Evolutionary conservation across 164 flowering plant genomes (phyloP).

Genomic region (Magnolia changhungtana): DNA sequence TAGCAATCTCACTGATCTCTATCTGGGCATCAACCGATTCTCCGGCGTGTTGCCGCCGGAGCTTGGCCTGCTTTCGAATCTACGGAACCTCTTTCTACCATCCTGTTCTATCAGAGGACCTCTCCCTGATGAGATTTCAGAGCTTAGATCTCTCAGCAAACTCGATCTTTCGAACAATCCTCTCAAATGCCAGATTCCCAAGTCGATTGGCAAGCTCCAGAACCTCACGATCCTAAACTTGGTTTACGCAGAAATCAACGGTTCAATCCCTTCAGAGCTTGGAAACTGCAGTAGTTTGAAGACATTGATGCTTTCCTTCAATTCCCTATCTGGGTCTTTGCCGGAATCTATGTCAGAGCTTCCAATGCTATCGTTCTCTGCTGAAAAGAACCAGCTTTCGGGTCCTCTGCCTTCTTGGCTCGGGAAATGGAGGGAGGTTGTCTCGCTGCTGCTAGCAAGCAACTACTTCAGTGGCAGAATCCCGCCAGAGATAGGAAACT

Average conservation of each 20-base stretch:
- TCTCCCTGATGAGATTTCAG: constrained; percentile 55
- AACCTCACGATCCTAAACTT: constrained; percentile 77
- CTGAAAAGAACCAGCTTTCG: constrained; percentile 58
- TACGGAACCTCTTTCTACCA: constrained; percentile 88
- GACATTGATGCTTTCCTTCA: constrained; percentile 73
- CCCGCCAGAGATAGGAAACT: constrained; percentile 69
- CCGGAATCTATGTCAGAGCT: constrained; percentile 67
- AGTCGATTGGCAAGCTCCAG: constrained; percentile 72
- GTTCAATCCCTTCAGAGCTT: constrained; percentile 59
- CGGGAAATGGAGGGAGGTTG: constrained; percentile 79
- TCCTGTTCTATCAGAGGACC: constrained; percentile 73
- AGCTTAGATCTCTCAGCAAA: constrained; percentile 67
- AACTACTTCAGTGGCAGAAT: constrained; percentile 71
- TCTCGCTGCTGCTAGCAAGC: constrained; percentile 86
- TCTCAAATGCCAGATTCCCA: constrained; percentile 82
- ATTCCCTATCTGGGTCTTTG: constrained; percentile 71
- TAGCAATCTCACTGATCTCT: constrained; percentile 71
- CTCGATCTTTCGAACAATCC: constrained; percentile 84
- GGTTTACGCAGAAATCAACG: constrained; percentile 94
- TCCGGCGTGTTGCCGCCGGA: constrained; percentile 59
- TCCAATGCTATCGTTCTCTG: constrained; percentile 42
- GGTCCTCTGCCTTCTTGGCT: constrained; percentile 71
- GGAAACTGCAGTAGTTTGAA: constrained; percentile 63
- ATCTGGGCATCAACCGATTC: constrained; percentile 76
- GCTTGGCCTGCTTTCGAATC: constrained; percentile 59